Percentiles rank a stretch among this genome's conserved stretches.
Conservation (phyloP, 352 stramenopile species). For the Phytopythium helicoides region DNA sequence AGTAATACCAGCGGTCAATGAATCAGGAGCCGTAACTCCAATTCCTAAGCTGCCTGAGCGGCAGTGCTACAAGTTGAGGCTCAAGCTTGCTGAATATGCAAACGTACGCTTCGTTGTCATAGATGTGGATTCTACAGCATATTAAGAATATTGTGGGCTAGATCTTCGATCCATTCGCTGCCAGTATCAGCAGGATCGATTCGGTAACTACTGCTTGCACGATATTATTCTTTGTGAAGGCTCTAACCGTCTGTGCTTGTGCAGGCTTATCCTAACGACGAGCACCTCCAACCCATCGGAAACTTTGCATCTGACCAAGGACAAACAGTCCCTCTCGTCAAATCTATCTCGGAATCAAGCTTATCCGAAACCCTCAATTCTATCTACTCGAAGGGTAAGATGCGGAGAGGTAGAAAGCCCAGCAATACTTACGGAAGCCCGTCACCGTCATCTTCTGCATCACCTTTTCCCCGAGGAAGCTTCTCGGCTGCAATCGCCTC, state of each 20-base stretch:
- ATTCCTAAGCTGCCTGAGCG: conserved; percentile 78
- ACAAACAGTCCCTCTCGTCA: conserved; percentile 64
- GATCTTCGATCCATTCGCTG: conserved; percentile 81
- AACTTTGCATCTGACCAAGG: conserved; percentile 67
- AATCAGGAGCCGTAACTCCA: conserved; percentile 47
- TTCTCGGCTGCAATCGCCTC: conserved; percentile 19
- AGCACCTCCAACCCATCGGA: conserved; percentile 76
- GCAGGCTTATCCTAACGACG: conserved; percentile 77
- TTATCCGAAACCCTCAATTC: conserved; percentile 48
- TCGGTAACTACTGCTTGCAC: conserved; percentile 24
- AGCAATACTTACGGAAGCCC: conserved; percentile 41
- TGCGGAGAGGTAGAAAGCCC: conserved; percentile 49
- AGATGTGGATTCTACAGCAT: background rate
- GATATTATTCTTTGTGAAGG: background rate
- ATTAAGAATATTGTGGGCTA: conserved; percentile 9
- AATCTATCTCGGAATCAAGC: conserved; percentile 53
- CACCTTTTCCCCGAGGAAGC: conserved; percentile 25
- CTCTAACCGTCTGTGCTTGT: background rate
- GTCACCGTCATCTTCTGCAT: conserved; percentile 24
- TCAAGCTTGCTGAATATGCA: conserved; percentile 60
- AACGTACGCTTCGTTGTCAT: conserved; percentile 31
- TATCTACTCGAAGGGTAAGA: conserved; percentile 70
- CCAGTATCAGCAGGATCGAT: conserved; percentile 68
- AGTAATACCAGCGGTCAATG: conserved; percentile 72
- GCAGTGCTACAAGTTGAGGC: conserved; percentile 54